Base-by-base conservation (phyloP, 139 green algal species). In the Volvox reticuliferus region DNA sequence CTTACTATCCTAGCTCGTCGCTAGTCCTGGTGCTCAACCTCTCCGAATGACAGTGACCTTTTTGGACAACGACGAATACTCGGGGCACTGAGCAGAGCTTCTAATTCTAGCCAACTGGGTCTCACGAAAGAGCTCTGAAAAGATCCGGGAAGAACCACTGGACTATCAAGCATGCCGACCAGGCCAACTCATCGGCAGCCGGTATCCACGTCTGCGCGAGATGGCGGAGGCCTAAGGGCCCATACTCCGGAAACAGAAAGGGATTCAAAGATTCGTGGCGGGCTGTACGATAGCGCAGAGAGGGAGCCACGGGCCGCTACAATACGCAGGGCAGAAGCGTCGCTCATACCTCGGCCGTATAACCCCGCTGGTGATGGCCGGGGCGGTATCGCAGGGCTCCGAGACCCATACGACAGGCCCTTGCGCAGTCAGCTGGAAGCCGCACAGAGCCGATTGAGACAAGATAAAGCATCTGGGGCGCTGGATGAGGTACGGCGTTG, bases 361-460 rank as follows among this genome's bases (percentile, higher is more conserved):
- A 24, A 67, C 36, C 36, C 35, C 36, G 22, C 78, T 1, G 37
- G 13, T 67, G 78, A 84, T 14, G 86, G 86, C 86, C 14, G 44
- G 12, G 86, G 86, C 30, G 86, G 69, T 32, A 44, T 90, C 18
- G 63, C 71, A 1, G 86, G 86, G 30, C 55, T 90, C 1, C 30
- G 21, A 0, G 86, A 90, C 50, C 67, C 86, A 14, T 90, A 90
- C 73, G 71, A 90, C 86, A 33, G 73, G 6, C 86, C 86, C 50
- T 84, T 75, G 6, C 86, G 73, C 20, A 90, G 86, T 75, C 73
- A 83, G 21, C n/a, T 90, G 19, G 12, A 24, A 6, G 86, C 50
- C 12, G 71, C 86, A 1, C 86, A 90, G 33, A 83, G 73, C 86
- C 30, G 76, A 22, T 77, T 91, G 33, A 61, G 87, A 17, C 61